phyloP scores from a whole-genome alignment of 2,329 filamentous ascomycete genomes.

The Diaporthe sp. region DNA sequence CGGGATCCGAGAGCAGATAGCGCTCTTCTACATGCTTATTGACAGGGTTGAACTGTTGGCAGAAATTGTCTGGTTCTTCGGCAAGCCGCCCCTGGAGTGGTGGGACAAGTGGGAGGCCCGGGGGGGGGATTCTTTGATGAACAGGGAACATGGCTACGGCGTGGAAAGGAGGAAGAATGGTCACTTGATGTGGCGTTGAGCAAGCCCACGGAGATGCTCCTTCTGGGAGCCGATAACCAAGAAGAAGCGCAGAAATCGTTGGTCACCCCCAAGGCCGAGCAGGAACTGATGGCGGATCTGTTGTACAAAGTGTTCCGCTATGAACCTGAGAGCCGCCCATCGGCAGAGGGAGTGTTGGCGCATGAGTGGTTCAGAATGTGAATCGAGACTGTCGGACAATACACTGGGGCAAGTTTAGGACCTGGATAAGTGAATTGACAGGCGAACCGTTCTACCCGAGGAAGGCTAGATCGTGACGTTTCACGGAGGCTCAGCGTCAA shows the following conservation, averaged over 20 bases:
- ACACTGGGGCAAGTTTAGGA: too few species aligned
- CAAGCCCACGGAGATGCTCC: background rate
- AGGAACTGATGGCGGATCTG: background rate
- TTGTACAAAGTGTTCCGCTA: background rate
- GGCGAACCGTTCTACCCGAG: too few species aligned
- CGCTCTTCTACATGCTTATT: slow-evolving; percentile 6
- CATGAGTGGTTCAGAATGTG: background rate
- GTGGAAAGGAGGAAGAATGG: background rate
- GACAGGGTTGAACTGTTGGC: background rate
- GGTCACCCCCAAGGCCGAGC: background rate
- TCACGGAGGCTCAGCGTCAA: too few species aligned
- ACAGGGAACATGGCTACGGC: background rate
- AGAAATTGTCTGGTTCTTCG: background rate
- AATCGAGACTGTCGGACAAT: too few species aligned
- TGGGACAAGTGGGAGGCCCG: background rate
- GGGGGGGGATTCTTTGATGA: background rate
- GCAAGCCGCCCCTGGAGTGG: background rate
- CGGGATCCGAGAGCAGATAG: background rate
- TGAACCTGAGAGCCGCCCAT: background rate
- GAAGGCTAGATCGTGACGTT: too few species aligned
- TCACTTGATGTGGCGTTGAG: background rate
- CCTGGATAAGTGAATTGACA: too few species aligned
- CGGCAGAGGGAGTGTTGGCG: background rate
- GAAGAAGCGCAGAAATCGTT: background rate
- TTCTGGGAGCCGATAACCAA: background rate